These are phyloP conservation scores for Colletotrichum zoysiae DNA, from an alignment of 2,329 filamentous ascomycete species.

Conservation along the genomic window DNA sequence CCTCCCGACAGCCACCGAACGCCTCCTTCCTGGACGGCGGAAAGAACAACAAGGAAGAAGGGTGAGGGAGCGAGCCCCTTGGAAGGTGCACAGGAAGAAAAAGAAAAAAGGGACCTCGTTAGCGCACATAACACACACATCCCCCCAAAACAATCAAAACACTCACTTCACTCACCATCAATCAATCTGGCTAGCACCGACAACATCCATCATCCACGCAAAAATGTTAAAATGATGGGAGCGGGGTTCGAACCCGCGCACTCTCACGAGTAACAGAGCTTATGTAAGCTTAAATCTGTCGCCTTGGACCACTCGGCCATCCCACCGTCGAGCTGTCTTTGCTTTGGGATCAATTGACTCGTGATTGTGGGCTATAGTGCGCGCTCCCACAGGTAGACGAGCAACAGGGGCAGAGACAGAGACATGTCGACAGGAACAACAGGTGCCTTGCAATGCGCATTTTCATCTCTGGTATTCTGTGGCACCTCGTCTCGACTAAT, in stretches of 20 bases:
- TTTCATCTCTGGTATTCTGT: conserved; percentile 21
- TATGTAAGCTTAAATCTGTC: conserved; percentile 41
- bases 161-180: too few relatives aligned
- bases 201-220: neutral
- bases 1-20: too few relatives aligned
- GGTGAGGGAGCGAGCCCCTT: neutral
- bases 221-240: conserved; percentile 27
- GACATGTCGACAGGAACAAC: neutral
- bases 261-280: conserved; percentile 41
- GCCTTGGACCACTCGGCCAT: conserved; percentile 42
- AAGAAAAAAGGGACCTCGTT: too few relatives aligned
- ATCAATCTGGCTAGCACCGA: too few relatives aligned
- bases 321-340: conserved; percentile 8
- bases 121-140: too few relatives aligned
- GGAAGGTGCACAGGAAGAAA: too few relatives aligned
- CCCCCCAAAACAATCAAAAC: neutral
- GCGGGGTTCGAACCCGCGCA: conserved; percentile 41
- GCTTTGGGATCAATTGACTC: neutral
- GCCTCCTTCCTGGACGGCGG: neutral
- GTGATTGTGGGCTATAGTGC: neutral
- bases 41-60: neutral
- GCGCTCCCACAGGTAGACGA: neutral
- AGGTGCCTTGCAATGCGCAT: conserved; percentile 20
- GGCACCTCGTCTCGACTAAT: conserved; percentile 17
- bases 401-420: neutral